Percentiles rank a stretch among this genome's conserved stretches.
phyloP scores from a whole-genome alignment of 2,329 filamentous ascomycete genomes.

The Catunica adiposa region DNA sequence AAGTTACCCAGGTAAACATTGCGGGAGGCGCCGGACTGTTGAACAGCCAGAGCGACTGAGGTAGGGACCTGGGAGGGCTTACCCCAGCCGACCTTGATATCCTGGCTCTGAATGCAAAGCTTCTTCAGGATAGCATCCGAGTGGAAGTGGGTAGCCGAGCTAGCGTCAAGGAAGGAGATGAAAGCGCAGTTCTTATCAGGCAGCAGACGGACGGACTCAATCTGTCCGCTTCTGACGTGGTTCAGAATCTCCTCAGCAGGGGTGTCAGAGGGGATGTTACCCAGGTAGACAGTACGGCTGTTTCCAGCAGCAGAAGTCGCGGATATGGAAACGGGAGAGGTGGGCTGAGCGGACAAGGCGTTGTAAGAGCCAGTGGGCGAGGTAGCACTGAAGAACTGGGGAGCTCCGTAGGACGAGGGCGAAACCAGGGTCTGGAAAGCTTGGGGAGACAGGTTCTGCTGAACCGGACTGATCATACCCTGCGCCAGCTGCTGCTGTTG shows the following conservation, averaged over 20 bases:
- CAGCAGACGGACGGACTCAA: slow-evolving; percentile 92
- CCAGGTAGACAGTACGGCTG: slow-evolving; percentile 90
- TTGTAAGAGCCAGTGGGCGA: slow-evolving; percentile 68
- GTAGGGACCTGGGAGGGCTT: slow-evolving; percentile 97
- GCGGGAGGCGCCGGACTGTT: slow-evolving; percentile 89
- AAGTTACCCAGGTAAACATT: slow-evolving; percentile 96
- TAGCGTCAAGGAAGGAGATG: slow-evolving; percentile 95
- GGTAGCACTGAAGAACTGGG: slow-evolving; percentile 71
- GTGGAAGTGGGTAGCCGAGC: slow-evolving; percentile 96
- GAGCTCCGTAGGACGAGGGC: slow-evolving; percentile 64
- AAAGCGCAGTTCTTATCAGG: slow-evolving; percentile 99
- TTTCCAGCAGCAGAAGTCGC: slow-evolving; percentile 76
- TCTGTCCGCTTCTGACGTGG: slow-evolving; percentile 92
- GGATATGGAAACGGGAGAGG: slow-evolving; percentile 57
- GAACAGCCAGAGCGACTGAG: slow-evolving; percentile 89
- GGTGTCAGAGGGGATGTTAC: slow-evolving; percentile 97
- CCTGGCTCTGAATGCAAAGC: slow-evolving; percentile 92
- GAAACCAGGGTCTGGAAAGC: slow-evolving; percentile 75
- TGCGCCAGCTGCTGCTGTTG: slow-evolving; percentile 35
- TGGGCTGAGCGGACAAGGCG: slow-evolving; percentile 43
- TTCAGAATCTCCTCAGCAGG: slow-evolving; percentile 90
- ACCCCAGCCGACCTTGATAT: slow-evolving; percentile 99
- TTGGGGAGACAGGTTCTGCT: slow-evolving; percentile 63
- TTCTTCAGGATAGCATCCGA: slow-evolving; percentile 99
- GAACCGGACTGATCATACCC: slow-evolving; percentile 56